Evolutionary conservation across 495 filamentous ascomycete species (phyloP), one percentile per base, ranked within the genome.

Genomic region (Poronia punctata): DNA sequence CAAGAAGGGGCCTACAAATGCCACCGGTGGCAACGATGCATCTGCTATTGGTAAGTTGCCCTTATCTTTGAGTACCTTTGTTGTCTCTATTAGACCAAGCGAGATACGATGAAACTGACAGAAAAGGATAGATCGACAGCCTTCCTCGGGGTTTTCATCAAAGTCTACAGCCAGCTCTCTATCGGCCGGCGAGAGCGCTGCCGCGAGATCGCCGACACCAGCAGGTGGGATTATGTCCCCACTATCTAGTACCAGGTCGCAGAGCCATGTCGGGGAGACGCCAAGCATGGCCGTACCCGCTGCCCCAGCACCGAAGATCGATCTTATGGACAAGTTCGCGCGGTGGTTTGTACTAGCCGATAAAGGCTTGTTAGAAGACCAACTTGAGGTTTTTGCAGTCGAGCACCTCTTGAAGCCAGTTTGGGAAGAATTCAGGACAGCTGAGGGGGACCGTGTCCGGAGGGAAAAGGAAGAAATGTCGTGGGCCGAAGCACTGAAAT

Each of bases 341-440:
- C 57, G 55, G n/a, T 72, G 69, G 69, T 67, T 63, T 25, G 66
- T 69, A 35, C 45, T 49, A 16, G 69, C 55, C 9, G 69, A 72
- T 29, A 49, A 35, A n/a, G 69, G 69, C 7, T 19, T 71, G 9
- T 52, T 71, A 51, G 60, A 64, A 14, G 42, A 61, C 7, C 28
- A 48, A 16, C 61, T 71, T 19, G 48, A 57, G 31, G 38, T 56
- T 15, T 27, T 48, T 22, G 53, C 58, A 1, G 52, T 72, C n/a
- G 57, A 60, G 12, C 38, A 64, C 7, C 25, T 71, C 10, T 46
- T 73, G 6, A 46, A 43, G 6, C 30, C 49, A 2, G 45, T 53
- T 2, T 68, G 55, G 38, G 40, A 53, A 9, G 38, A 47, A 1
- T 69, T 60, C 18, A 27, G 64, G 29, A 17, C 48, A 11, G 58